Base-by-base conservation (phyloP, 2,329 filamentous ascomycete genomes). In the Thielaviopsis musarum region DNA sequence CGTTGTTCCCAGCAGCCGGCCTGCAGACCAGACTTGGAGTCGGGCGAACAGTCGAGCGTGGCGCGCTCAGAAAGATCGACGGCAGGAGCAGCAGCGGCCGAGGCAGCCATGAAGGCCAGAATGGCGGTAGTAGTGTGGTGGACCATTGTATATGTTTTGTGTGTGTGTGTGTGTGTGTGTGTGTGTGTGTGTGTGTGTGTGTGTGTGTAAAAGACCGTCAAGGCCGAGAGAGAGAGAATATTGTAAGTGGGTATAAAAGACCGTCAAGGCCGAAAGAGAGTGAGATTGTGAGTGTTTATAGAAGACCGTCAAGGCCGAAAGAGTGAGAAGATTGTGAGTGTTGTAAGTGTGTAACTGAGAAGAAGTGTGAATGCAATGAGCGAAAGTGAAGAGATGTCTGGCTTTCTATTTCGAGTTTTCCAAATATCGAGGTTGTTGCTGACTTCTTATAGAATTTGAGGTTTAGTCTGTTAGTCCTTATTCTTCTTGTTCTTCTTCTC, bases 1-100 rank as follows among this genome's bases (percentile, higher is more conserved):
- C 58, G 28, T 30, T 60, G 58, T 19, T 34, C 17, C 58, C 58
- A 60, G 58, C 58, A 60, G 28, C 54, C 58, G 10, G 54, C 48
- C 48, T 60, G 58, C 6, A 60, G 19, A 26, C 58, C 58, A 13
- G 22, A 15, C 24, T 13, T 24, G 48, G 58, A 60, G 1, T 28
- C 58, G 17, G 58, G 45, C 19, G 58, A 28, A 48, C 58, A 60
- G 30, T 60, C 58, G 41, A 60, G 58, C 15, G 22, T 24, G 10
- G n/a, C 38, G 1, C 24, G 22, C 17, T 52, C 24, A 41, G 21
- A 6, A 17, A 48, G 17, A 2, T 17, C 9, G 10, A 26, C n/a
- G 22, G 21, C 41, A 49, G 53, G 53, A 48, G 56, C 34, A 10
- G 38, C 56, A 34, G 54, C 15, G 10, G 53, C 57, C 21, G 57